Base-by-base conservation (phyloP, 2,329 filamentous ascomycete species). In the Pseudocercospora fijiensis region DNA sequence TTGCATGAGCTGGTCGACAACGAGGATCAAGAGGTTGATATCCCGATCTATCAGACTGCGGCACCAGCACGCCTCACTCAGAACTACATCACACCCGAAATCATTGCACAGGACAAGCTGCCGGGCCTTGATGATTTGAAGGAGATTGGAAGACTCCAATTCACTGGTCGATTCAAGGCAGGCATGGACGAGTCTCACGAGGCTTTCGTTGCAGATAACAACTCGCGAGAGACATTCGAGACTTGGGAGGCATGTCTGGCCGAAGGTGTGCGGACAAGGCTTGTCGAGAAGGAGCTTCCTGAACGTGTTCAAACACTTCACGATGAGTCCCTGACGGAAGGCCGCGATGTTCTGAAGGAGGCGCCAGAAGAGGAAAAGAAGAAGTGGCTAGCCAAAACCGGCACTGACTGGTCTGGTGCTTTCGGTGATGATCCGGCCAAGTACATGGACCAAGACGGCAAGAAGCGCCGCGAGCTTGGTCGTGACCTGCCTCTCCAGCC, bases 201-300 rank as follows among this genome's bases (percentile, higher is more conserved):
- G 68, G 83, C 83, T 1, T 97, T 96, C 70, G 88, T 96, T 22
- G 85, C 87, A 55, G 91, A 96, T 76, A 96, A 96, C 72, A 88
- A 96, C 74, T 89, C 90, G 1, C 88, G 94, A 30, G 95, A 98
- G 80, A 97, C 93, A 0, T 96, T 91, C 68, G 94, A 98, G 79
- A 90, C 90, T 0, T 98, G 93, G 92, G 92, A 97, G 76, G 91
- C 92, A 0, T 97, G 94, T 75, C 86, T 90, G 45, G 87, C 92
- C 0, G 93, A 98, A 76, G 94, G 94, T 11, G 91, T 96, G 0
- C 87, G 95, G 1, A 78, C 83, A 13, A 85, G 88, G 61, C 84
- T 86, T 27, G 91, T 97, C 0, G 80, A 84, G 9, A 84, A 87
- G 24, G 89, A 96, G 72, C 81, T 96, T 0, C 91, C 92, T 0